Evolutionary conservation across 345 rosid species (phyloP), one percentile per base, ranked within the genome.

Genomic region (Boechera divaricarpa): DNA sequence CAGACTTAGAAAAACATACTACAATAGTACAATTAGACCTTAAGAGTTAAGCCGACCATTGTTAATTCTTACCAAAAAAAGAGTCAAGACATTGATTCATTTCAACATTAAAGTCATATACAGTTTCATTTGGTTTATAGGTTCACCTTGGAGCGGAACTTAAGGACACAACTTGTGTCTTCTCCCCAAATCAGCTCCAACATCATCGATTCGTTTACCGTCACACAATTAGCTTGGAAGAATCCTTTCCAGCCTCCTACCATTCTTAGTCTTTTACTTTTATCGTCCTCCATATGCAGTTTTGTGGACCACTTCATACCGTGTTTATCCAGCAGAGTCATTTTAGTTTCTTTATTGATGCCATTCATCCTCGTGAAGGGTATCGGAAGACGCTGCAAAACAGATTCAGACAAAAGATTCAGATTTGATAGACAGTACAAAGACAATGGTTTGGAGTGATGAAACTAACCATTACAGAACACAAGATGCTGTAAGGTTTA

Each of bases 191-290:
- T 53, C 39, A 76, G 47, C 48, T 76, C 67, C 57, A 76, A 24
- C 18, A 0, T 52, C 49, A 53, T 2, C 0, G 75, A 52, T 42
- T 76, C 75, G 11, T 67, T 67, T 41, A 10, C 47, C 75, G 52
- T 45, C 49, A 76, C 74, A 69, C 48, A 24, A 10, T 62, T 76
- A 69, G 80, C 75, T 52, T 51, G n/a, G 3, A 69, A 21, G 70
- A 76, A 76, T 4, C 35, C 56, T 21, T 69, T 53, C 70, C 69
- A 76, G 2, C 57, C 74, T 61, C 56, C 55, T 18, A 16, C 10
- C 12, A 76, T 0, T 59, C 28, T 49, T 9, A 76, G 10, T 31
- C 18, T 76, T 13, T n/a, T 5, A 24, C 15, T 3, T 31, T 31
- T 57, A 0, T 38, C 2, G 8, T 2, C 15, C 10, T 12, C 69